Evolutionary conservation across 2,329 filamentous ascomycete species (phyloP), one percentile per base, ranked within the genome.

Genomic region (Shiraia sp.): DNA sequence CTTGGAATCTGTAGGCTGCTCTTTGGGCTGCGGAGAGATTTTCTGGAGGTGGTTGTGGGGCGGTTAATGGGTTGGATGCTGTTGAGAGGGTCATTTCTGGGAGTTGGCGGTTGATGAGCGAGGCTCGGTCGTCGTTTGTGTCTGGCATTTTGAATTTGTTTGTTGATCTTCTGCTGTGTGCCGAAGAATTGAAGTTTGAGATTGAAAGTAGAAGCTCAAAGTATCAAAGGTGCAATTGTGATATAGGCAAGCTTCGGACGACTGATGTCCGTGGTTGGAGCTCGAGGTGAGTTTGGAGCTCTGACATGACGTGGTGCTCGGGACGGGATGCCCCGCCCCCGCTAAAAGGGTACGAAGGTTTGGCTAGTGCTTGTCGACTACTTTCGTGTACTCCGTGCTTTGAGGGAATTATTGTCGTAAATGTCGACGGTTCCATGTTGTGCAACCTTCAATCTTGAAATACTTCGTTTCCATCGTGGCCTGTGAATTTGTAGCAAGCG

Each of bases 71-170:
- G 60, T 72, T 54, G 64, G 77, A 60, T 69, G 60, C 30, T 66
- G 77, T 51, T 47, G 75, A 77, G 10, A 79, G 66, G 6, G 57
- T 66, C 76, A 80, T 79, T 46, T 76, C 73, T 3, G 74, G 74
- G 6, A 78, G 57, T 42, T 69, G 62, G 22, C 75, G 65, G 16
- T 69, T 65, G 19, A 70, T 66, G 26, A 80, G 70, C 30, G 69
- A 64, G 28, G 74, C 70, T 47, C 75, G 63, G 44, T 72, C 67
- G 27, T 66, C 53, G 55, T 63, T 63, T 32, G 58, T 62, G 41
- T 59, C 61, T n/a, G 66, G 43, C 66, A 68, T 69, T 28, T 36
- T 63, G 51, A 14, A 13, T 16, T 13, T 12, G 10, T 15, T 29
- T 29, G 2, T 8, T 4, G 12, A 13, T 16, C 3, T 15, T n/a